Conservation (phyloP, 345 rosid species). For the Acer campestre region DNA sequence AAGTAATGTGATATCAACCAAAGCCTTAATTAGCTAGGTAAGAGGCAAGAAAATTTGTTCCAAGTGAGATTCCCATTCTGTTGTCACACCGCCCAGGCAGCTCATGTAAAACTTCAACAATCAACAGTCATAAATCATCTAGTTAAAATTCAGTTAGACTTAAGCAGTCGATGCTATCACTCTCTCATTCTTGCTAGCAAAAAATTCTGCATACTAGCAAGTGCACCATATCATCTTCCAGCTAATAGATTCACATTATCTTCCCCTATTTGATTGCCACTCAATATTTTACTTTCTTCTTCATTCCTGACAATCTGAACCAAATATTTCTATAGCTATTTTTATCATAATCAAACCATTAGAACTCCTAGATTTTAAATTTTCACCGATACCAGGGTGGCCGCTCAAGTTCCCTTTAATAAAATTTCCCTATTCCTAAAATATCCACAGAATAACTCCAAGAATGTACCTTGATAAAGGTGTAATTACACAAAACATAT, state of each 20-base stretch:
- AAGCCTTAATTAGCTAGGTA: neutral
- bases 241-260: neutral
- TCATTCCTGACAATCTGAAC: neutral
- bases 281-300: neutral
- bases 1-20: neutral
- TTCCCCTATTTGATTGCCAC: neutral
- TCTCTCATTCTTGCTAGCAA: neutral
- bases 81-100: no score
- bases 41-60: neutral
- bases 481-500: neutral
- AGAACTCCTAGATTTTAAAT: neutral
- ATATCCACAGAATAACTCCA: neutral
- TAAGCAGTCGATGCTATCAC: neutral
- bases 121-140: no score
- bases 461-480: neutral
- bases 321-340: neutral
- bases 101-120: no score
- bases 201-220: neutral
- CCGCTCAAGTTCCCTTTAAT: neutral
- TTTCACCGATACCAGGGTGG: neutral
- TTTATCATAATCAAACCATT: neutral
- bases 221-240: neutral
- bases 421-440: neutral
- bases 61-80: neutral
- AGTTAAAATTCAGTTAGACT: neutral